Evolutionary conservation across 2,329 filamentous ascomycete genomes (phyloP).

Genomic region (Hymenoscyphus linearis): DNA sequence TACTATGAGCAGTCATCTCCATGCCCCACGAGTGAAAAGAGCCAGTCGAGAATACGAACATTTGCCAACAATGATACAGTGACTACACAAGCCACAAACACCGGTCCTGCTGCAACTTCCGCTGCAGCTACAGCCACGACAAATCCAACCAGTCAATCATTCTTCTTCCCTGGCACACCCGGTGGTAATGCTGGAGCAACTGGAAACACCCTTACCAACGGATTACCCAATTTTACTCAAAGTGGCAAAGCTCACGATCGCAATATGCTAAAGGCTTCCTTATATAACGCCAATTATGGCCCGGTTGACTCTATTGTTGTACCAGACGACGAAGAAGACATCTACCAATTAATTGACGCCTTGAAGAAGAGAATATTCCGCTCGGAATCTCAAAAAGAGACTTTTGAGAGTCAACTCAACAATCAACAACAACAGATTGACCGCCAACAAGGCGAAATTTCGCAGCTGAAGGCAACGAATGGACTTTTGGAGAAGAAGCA

Average conservation of each 20-base stretch:
- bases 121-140: conserved; percentile 35
- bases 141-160: conserved; percentile 52
- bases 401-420: conserved; percentile 25
- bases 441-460: not conserved
- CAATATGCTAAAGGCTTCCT: conserved; percentile 36
- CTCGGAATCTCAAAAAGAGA: conserved; percentile 50
- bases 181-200: conserved; percentile 54
- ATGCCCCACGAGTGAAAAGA: not conserved
- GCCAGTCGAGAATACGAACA: not conserved
- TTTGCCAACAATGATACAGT: not conserved
- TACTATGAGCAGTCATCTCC: not conserved
- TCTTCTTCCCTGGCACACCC: conserved; percentile 54
- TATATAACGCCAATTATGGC: conserved; percentile 32
- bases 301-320: conserved; percentile 50
- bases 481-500: not conserved
- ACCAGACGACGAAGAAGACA: conserved; percentile 56
- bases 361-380: conserved; percentile 52
- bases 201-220: conserved; percentile 40
- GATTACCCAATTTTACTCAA: conserved; percentile 42
- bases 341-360: conserved; percentile 54
- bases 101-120: conserved; percentile 11
- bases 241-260: conserved; percentile 46
- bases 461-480: not conserved
- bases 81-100: conserved; percentile 15
- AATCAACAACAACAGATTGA: not conserved